Evolutionary conservation across 139 green algal species (phyloP).

Genomic region (Chlorella sp.): DNA sequence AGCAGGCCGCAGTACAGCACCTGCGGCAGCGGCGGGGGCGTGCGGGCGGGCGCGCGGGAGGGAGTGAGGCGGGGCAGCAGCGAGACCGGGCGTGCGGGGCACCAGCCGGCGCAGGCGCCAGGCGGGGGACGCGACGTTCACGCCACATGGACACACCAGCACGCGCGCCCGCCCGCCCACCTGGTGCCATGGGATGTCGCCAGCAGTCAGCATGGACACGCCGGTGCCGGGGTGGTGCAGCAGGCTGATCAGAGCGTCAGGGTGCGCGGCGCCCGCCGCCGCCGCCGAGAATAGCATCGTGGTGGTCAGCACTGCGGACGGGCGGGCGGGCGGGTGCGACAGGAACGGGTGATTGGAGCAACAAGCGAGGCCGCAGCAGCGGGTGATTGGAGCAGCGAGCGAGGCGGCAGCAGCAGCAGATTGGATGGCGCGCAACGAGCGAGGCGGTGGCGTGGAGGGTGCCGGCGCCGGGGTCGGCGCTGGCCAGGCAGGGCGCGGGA

Average conservation of each 20-base stretch:
- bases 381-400: no score
- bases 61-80: neutral
- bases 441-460: no score
- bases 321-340: neutral
- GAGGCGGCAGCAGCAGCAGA: no score
- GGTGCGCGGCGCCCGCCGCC: conserved; percentile 28
- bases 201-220: neutral
- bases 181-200: conserved; percentile 43
- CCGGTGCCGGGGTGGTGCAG: conserved; percentile 18
- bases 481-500: no score
- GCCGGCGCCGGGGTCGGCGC: no score
- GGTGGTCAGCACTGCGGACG: conserved; percentile 38
- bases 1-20: conserved; percentile 69
- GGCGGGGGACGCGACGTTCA: neutral
- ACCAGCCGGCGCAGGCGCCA: no score
- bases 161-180: neutral
- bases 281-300: conserved; percentile 37
- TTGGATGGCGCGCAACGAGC: no score
- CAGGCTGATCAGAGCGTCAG: neutral
- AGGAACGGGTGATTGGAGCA: no score
- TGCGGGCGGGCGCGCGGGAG: neutral
- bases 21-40: neutral
- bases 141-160: no score
- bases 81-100: no score
- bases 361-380: no score